Evolutionary conservation across 75 land plant genomes (phyloP).

Genomic region (Pinus tabuliformis): DNA sequence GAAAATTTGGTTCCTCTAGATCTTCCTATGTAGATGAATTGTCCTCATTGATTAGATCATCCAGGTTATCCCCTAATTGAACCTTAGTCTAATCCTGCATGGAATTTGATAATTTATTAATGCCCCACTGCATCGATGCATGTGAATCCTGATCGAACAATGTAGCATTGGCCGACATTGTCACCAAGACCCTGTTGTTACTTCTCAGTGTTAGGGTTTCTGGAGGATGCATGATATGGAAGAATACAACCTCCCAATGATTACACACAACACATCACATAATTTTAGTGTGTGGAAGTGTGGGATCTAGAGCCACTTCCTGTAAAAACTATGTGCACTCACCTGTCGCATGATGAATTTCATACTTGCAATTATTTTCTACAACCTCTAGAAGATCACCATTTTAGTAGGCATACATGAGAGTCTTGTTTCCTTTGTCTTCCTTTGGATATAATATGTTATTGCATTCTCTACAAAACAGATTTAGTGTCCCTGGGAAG

Average conservation of each 20-base stretch:
- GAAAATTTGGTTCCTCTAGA: too few relatives aligned
- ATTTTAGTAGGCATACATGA: conserved; percentile 85
- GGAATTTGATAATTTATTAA: too few relatives aligned
- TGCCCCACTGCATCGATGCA: too few relatives aligned
- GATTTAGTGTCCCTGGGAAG: too few relatives aligned
- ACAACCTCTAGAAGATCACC: conserved; percentile 97
- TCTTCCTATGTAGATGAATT: too few relatives aligned
- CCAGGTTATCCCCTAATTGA: too few relatives aligned
- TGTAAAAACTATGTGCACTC: conserved; percentile 81
- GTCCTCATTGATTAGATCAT: too few relatives aligned
- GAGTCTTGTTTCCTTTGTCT: conserved; percentile 69
- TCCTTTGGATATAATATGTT: conserved; percentile 89
- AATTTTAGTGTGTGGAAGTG: conserved; percentile 62
- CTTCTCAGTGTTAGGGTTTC: too few relatives aligned
- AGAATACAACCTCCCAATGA: conserved; percentile 81
- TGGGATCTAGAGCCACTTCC: conserved; percentile 75
- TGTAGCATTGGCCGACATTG: too few relatives aligned
- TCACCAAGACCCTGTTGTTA: too few relatives aligned
- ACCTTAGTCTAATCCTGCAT: too few relatives aligned
- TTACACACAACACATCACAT: conserved; percentile 75
- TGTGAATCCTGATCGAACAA: too few relatives aligned
- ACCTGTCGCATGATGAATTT: conserved; percentile 75
- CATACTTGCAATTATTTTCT: conserved; percentile 85
- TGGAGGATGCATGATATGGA: conserved; percentile 41
- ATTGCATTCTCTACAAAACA: conserved; percentile 28